Conservation (phyloP, 2,329 filamentous ascomycete species). For the Trichothecium sympodiale region DNA sequence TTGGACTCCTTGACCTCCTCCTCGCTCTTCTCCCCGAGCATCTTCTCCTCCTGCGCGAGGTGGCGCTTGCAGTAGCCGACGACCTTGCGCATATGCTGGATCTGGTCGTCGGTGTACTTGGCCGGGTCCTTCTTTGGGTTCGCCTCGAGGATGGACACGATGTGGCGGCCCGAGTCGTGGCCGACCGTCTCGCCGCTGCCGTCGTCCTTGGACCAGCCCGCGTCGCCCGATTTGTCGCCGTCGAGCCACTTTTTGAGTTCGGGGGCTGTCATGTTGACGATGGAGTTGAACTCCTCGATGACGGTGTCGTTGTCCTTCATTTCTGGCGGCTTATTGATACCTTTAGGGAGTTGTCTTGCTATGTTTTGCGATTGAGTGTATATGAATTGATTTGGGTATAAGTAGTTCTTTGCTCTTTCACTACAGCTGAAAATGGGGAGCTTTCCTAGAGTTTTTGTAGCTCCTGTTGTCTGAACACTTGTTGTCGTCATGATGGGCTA, state of each 20-base stretch:
- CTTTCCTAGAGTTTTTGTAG: too few relatives aligned
- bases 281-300: slow-evolving; percentile 49
- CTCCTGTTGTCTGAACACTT: too few relatives aligned
- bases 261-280: slow-evolving; percentile 53
- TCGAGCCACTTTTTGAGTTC: slow-evolving; percentile 53
- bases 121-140: slow-evolving; percentile 46
- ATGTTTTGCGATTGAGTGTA: too few relatives aligned
- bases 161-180: slow-evolving; percentile 52
- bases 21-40: slow-evolving; percentile 39
- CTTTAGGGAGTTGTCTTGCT: too few relatives aligned
- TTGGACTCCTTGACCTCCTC: slow-evolving; percentile 36
- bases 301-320: slow-evolving; percentile 17
- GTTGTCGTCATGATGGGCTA: too few relatives aligned
- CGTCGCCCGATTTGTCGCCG: slow-evolving; percentile 41
- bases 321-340: background rate
- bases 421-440: too few relatives aligned
- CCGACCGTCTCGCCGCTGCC: slow-evolving; percentile 50
- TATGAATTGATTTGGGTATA: too few relatives aligned
- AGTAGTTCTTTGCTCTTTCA: too few relatives aligned
- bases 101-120: slow-evolving; percentile 42
- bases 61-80: slow-evolving; percentile 57
- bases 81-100: slow-evolving; percentile 51
- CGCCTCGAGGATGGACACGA: slow-evolving; percentile 49
- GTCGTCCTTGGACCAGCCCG: slow-evolving; percentile 50
- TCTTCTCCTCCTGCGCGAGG: slow-evolving; percentile 50